These are phyloP conservation scores for Phytopythium vexans DNA, from an alignment of 352 stramenopile genomes.

Conservation along the genomic window DNA sequence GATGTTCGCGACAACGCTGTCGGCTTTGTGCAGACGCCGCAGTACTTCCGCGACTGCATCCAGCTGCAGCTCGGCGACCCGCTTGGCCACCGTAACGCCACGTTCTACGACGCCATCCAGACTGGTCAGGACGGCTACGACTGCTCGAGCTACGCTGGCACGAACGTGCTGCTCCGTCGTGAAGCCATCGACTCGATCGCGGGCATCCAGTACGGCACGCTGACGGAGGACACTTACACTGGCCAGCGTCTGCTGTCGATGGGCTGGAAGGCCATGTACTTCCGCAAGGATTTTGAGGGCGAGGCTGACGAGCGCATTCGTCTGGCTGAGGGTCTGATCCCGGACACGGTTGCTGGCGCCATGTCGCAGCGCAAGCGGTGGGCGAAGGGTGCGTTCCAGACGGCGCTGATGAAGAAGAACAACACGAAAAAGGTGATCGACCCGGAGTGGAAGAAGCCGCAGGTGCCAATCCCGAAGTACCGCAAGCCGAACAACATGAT, in stretches of 20 bases:
- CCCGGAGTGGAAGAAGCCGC: slow-evolving; percentile 74
- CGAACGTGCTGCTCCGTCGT: slow-evolving; percentile 77
- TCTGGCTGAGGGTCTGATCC: slow-evolving; percentile 72
- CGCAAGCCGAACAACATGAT: slow-evolving; percentile 82
- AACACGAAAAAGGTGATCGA: slow-evolving; percentile 59
- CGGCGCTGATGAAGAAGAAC: slow-evolving; percentile 79
- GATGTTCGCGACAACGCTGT: slow-evolving; percentile 78
- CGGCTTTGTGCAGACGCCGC: slow-evolving; percentile 76
- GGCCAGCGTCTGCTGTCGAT: slow-evolving; percentile 70
- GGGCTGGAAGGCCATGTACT: slow-evolving; percentile 86
- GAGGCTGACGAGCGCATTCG: slow-evolving; percentile 72
- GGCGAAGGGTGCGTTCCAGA: slow-evolving; percentile 88
- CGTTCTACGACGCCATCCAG: slow-evolving; percentile 85
- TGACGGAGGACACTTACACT: slow-evolving; percentile 86
- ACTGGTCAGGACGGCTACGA: slow-evolving; percentile 84
- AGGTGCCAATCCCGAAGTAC: slow-evolving; percentile 73
- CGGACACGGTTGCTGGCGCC: slow-evolving; percentile 71
- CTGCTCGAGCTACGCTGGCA: slow-evolving; percentile 75
- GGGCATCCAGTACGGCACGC: slow-evolving; percentile 80
- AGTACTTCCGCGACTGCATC: slow-evolving; percentile 85
- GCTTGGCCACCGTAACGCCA: slow-evolving; percentile 74
- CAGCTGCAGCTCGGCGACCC: slow-evolving; percentile 83
- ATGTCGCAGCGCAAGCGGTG: slow-evolving; percentile 79
- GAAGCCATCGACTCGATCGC: slow-evolving; percentile 83
- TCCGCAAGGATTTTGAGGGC: slow-evolving; percentile 87